These are phyloP conservation scores for Euphorbia pulcherrima DNA, from an alignment of 345 rosid species.

Conservation along the genomic window DNA sequence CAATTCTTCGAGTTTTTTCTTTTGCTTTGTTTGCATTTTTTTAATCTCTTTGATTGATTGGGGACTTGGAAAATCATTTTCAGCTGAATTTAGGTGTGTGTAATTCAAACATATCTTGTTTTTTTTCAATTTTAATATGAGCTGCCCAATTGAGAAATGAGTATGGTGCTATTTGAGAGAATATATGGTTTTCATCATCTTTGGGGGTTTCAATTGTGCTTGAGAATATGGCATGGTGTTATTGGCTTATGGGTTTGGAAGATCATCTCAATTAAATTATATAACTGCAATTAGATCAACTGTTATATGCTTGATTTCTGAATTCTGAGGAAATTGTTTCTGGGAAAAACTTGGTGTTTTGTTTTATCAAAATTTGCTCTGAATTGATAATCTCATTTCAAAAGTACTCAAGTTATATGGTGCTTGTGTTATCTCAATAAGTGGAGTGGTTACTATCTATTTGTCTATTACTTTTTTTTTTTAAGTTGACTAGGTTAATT, in stretches of 20 bases:
- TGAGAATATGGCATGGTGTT: not conserved
- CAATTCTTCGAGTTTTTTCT: not conserved
- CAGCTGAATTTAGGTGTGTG: not conserved
- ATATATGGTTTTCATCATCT: not conserved
- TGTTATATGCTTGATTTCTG: not conserved
- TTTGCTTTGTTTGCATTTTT: not conserved
- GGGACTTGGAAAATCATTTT: not conserved
- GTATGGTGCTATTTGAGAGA: not conserved
- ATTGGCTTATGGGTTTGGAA: not conserved
- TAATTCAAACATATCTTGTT: not conserved
- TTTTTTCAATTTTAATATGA: not conserved
- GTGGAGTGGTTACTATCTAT: not conserved
- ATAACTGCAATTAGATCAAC: not conserved
- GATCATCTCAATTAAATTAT: not conserved
- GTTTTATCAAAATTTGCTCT: not conserved
- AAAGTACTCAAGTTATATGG: not conserved
- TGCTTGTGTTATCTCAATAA: not conserved
- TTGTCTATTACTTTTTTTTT: not conserved
- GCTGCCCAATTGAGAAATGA: not conserved
- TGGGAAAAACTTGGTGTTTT: not conserved
- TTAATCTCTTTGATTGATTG: not conserved
- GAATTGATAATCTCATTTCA: not conserved
- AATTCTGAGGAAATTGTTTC: not conserved
- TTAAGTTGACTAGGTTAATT: too few relatives aligned
- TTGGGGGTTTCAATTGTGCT: not conserved